Percentiles rank a stretch among this genome's conserved stretches.
Conservation (phyloP, 306 rosid species). For the Abrus pulchellus region DNA sequence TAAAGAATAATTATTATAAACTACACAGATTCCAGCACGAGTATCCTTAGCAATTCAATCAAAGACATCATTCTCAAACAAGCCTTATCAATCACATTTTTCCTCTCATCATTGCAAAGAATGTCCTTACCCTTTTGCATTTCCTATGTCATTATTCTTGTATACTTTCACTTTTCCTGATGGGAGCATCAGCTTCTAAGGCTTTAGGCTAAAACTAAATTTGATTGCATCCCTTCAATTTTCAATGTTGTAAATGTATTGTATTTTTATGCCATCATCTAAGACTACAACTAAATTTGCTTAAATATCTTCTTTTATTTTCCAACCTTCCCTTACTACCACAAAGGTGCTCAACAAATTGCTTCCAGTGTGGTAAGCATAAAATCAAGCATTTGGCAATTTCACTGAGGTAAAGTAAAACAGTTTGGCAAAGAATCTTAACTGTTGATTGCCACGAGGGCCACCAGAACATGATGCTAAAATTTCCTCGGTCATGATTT, state of each 20-base stretch:
- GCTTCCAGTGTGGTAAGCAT: constrained; percentile 20
- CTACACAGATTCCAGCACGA: neutral
- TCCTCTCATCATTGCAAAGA: constrained; percentile 5
- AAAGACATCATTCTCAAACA: constrained; percentile 20
- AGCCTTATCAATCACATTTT: constrained; percentile 2
- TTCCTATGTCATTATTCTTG: constrained; percentile 11
- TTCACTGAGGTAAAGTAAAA: constrained; percentile 29
- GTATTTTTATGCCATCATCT: constrained; percentile 22
- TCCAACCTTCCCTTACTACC: neutral
- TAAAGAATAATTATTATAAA: constrained; percentile 28
- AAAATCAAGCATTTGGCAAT: constrained; percentile 29
- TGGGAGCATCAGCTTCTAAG: constrained; percentile 25
- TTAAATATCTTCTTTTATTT: constrained; percentile 30
- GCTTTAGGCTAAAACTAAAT: constrained; percentile 26
- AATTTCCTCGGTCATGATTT: constrained; percentile 75
- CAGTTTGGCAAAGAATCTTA: constrained; percentile 42
- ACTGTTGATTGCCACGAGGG: constrained; percentile 95
- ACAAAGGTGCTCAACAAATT: constrained; percentile 7
- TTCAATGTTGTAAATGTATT: constrained; percentile 16
- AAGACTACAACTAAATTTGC: constrained; percentile 20
- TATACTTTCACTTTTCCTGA: constrained; percentile 5
- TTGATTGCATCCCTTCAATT: constrained; percentile 6
- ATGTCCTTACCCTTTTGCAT: constrained; percentile 14
- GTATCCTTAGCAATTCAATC: constrained; percentile 15
- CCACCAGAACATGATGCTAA: constrained; percentile 80